A percentile compares a stretch with the other conserved stretches of the same genome.
These are phyloP conservation scores for Eutypella sp. DNA, from an alignment of 2,329 filamentous ascomycete genomes.

Conservation along the genomic window DNA sequence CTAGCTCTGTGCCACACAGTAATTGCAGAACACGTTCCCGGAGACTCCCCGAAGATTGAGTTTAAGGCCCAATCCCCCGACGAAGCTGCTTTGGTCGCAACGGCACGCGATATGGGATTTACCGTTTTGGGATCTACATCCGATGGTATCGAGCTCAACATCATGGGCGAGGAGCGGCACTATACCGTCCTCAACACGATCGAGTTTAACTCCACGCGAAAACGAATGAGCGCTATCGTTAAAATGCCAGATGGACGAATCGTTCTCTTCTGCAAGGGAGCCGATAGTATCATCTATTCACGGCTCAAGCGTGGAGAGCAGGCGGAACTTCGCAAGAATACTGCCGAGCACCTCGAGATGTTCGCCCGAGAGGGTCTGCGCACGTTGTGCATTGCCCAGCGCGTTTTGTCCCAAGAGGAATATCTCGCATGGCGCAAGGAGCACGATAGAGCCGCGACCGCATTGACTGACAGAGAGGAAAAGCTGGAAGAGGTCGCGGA, in stretches of 20 bases:
- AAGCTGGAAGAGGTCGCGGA: slow-evolving; percentile 89
- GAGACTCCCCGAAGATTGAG: slow-evolving; percentile 84
- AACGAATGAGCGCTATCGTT: slow-evolving; percentile 96
- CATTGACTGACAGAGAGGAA: slow-evolving; percentile 82
- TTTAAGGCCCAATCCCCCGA: slow-evolving; percentile 98
- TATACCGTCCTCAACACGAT: slow-evolving; percentile 91
- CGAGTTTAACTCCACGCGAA: slow-evolving; percentile 94
- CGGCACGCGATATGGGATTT: slow-evolving; percentile 91
- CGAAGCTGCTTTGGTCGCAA: slow-evolving; percentile 89
- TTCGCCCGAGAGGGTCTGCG: slow-evolving; percentile 93
- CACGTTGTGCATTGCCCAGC: slow-evolving; percentile 88
- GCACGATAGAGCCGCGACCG: slow-evolving; percentile 80
- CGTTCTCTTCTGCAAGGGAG: slow-evolving; percentile 92
- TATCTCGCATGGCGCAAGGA: slow-evolving; percentile 81
- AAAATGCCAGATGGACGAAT: slow-evolving; percentile 90
- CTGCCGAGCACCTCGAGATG: slow-evolving; percentile 92
- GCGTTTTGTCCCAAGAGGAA: slow-evolving; percentile 73
- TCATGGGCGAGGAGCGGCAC: slow-evolving; percentile 77
- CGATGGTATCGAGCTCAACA: slow-evolving; percentile 79
- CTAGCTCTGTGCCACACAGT: slow-evolving; percentile 96
- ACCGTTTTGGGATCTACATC: slow-evolving; percentile 77
- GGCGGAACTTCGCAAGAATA: slow-evolving; percentile 72
- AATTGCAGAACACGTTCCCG: slow-evolving; percentile 82
- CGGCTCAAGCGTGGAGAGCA: slow-evolving; percentile 83
- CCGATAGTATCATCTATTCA: slow-evolving; percentile 95